Evolutionary conservation across 352 stramenopile genomes (phyloP).

Genomic region (Phytopythium oedochilum): DNA sequence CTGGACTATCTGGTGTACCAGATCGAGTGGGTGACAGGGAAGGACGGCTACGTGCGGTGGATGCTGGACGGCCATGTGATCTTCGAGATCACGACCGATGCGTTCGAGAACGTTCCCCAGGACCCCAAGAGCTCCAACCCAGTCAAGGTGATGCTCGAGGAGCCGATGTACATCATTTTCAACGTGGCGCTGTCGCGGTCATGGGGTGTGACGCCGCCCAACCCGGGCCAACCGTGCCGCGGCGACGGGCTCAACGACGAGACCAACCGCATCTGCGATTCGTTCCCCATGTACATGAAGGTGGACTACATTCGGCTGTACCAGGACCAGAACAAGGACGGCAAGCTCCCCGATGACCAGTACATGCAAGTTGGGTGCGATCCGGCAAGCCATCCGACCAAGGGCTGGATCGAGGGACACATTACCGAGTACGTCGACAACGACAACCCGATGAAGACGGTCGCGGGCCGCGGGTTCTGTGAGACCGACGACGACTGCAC

Average conservation of each 20-base stretch:
- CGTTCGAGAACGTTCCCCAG: conserved; percentile 51
- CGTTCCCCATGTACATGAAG: conserved; percentile 75
- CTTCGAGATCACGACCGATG: conserved; percentile 53
- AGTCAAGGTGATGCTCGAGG: conserved; percentile 68
- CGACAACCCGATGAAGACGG: conserved; percentile 38
- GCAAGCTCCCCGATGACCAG: conserved; percentile 22
- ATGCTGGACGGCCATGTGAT: conserved; percentile 53
- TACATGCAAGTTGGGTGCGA: conserved; percentile 57
- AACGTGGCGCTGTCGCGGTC: conserved; percentile 91
- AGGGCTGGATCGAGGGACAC: conserved; percentile 59
- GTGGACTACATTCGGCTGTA: conserved; percentile 72
- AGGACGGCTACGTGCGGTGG: conserved; percentile 63
- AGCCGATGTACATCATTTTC: conserved; percentile 93
- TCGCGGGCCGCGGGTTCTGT: conserved; percentile 49
- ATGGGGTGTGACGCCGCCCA: conserved; percentile 72
- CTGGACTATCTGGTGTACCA: conserved; percentile 59
- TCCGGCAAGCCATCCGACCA: conserved; percentile 49
- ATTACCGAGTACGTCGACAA: conserved; percentile 55
- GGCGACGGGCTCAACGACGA: conserved; percentile 34
- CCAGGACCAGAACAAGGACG: conserved; percentile 38
- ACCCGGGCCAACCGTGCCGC: conserved; percentile 39
- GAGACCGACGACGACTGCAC: conserved; percentile 53
- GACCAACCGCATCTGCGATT: conserved; percentile 52
- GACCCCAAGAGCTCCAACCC: conserved; percentile 38
- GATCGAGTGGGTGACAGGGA: conserved; percentile 65